A percentile compares a stretch with the other conserved stretches of the same genome.
Conservation (phyloP, 345 rosid species). For the Cardamine occulta region DNA sequence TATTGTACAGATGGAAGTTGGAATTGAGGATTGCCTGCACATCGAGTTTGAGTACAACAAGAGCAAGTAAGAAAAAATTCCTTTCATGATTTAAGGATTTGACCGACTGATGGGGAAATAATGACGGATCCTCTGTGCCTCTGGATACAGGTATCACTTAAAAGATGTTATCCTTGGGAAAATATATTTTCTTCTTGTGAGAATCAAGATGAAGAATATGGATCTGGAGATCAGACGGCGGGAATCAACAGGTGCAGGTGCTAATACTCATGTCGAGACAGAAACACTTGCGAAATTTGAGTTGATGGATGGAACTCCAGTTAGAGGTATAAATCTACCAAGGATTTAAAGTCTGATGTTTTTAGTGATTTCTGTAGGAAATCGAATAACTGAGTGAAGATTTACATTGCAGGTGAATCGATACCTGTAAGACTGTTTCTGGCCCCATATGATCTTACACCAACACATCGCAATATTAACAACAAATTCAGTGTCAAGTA, state of each 20-base stretch:
- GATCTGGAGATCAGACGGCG: slow-evolving; percentile 98
- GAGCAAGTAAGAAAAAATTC: slow-evolving; percentile 71
- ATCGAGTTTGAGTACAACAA: slow-evolving; percentile 98
- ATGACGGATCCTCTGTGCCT: neutral
- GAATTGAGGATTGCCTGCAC: slow-evolving; percentile 97
- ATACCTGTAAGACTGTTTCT: slow-evolving; percentile 95
- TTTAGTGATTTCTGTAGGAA: neutral
- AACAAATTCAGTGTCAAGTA: slow-evolving; percentile 99
- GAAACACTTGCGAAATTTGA: slow-evolving; percentile 97
- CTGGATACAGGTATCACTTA: slow-evolving; percentile 78
- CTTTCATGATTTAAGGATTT: slow-evolving; percentile 12
- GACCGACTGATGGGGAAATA: neutral
- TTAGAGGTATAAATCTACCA: slow-evolving; percentile 68
- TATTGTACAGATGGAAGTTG: slow-evolving; percentile 94
- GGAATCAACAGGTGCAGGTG: slow-evolving; percentile 97
- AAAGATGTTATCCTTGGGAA: slow-evolving; percentile 98
- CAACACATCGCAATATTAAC: slow-evolving; percentile 94
- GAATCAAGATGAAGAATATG: slow-evolving; percentile 99
- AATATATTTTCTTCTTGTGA: slow-evolving; percentile 96
- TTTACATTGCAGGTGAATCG: slow-evolving; percentile 75
- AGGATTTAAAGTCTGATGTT: neutral
- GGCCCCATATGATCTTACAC: slow-evolving; percentile 95
- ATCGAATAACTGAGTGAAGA: slow-evolving; percentile 1
- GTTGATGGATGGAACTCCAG: slow-evolving; percentile 99
- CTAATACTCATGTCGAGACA: slow-evolving; percentile 96